These are phyloP conservation scores for Lathyrus aphaca DNA, from an alignment of 306 rosid genomes.

Conservation along the genomic window DNA sequence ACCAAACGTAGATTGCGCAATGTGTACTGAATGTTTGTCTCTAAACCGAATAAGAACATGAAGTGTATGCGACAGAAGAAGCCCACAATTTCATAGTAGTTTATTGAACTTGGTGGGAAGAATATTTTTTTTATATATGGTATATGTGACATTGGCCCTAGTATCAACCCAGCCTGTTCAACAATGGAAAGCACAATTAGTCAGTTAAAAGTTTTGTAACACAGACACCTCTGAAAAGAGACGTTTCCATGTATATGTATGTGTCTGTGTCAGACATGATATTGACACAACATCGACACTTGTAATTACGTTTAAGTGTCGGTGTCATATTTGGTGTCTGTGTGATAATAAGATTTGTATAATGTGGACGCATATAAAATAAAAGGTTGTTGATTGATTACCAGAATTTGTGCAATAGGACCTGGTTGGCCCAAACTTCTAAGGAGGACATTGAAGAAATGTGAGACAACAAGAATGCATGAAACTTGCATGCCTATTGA, in stretches of 20 bases:
- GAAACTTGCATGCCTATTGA: conserved; percentile 91
- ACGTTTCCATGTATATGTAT: too few species aligned
- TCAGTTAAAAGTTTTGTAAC: not conserved
- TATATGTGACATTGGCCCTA: conserved; percentile 79
- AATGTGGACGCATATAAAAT: too few species aligned
- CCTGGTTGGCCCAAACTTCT: conserved; percentile 87
- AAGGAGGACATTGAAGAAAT: conserved; percentile 76
- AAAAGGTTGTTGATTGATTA: conserved; percentile 27
- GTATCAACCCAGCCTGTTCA: conserved; percentile 77
- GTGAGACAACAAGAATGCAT: conserved; percentile 89
- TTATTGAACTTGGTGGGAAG: conserved; percentile 63
- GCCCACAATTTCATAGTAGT: conserved; percentile 84
- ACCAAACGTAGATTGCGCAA: conserved; percentile 50
- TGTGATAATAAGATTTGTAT: too few species aligned
- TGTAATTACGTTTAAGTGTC: too few species aligned
- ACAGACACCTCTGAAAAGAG: too few species aligned
- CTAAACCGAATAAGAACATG: conserved; percentile 83
- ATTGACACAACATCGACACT: too few species aligned
- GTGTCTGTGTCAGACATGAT: too few species aligned
- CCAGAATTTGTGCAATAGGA: conserved; percentile 83
- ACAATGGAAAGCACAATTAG: conserved; percentile 14
- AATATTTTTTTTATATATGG: conserved; percentile 44
- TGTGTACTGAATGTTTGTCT: conserved; percentile 55
- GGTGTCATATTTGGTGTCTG: too few species aligned
- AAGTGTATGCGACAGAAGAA: conserved; percentile 80